phyloP scores from a whole-genome alignment of 1,139 yeast genomes.

The Taiozyma onychis region DNA sequence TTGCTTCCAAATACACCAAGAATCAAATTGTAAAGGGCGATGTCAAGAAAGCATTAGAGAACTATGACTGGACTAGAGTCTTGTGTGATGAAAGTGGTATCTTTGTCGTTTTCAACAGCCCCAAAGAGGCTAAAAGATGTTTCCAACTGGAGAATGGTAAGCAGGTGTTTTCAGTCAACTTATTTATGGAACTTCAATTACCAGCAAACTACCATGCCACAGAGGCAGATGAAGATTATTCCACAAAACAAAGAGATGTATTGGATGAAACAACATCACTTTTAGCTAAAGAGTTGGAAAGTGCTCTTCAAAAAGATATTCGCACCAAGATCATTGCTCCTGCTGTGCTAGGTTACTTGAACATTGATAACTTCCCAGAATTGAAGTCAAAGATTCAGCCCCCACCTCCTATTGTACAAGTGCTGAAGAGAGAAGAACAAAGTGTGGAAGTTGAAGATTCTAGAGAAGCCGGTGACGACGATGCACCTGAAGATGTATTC shows the following conservation, averaged over 20 bases:
- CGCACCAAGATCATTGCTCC: constrained; percentile 75
- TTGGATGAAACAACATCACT: constrained; percentile 55
- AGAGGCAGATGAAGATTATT: constrained; percentile 6
- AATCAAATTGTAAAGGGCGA: constrained; percentile 48
- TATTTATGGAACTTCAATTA: constrained; percentile 6
- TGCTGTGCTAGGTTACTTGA: constrained; percentile 53
- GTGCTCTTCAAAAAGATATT: constrained; percentile 63
- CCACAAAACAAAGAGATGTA: constrained; percentile 14
- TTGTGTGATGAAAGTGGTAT: constrained; percentile 61
- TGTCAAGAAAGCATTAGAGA: constrained; percentile 42
- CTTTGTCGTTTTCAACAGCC: constrained; percentile 61
- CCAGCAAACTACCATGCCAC: constrained; percentile 6
- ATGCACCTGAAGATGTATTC: constrained; percentile 12
- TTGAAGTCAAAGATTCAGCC: constrained; percentile 36
- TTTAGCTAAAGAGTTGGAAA: constrained; percentile 58
- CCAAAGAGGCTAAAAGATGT: constrained; percentile 62
- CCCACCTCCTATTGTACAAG: not conserved
- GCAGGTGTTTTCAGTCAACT: constrained; percentile 39
- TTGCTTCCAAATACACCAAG: constrained; percentile 50
- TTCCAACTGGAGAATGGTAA: constrained; percentile 63
- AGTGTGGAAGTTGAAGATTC: constrained; percentile 11
- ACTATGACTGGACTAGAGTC: constrained; percentile 61
- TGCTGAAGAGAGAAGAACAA: constrained; percentile 10
- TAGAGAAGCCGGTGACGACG: not conserved
- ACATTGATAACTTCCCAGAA: constrained; percentile 54